phyloP scores from a whole-genome alignment of 78 protist species.

The Tieghemostelium lacteum region DNA sequence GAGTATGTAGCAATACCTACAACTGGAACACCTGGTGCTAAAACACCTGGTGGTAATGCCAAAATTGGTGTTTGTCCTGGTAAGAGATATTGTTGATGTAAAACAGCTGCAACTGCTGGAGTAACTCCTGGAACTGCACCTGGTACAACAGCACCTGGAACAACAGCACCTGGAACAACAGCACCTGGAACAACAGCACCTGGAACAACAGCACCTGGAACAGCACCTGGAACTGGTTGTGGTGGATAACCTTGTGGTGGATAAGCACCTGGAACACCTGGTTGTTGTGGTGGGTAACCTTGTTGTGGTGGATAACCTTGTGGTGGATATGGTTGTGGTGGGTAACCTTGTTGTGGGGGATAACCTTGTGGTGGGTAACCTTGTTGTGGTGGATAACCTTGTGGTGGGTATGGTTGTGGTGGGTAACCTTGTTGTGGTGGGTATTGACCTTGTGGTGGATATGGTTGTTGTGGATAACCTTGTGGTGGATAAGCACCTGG shows the following conservation, averaged over 20 bases:
- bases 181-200: slow-evolving; percentile 23
- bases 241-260: slow-evolving; percentile 62
- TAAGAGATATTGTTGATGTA: background rate
- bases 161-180: slow-evolving; percentile 21
- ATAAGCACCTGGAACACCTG: no score
- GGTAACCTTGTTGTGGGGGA: slow-evolving; percentile 33
- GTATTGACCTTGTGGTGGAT: slow-evolving; percentile 17
- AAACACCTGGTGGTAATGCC: background rate
- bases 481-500: slow-evolving; percentile 12
- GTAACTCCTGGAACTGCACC: slow-evolving; percentile 1
- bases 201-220: background rate
- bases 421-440: slow-evolving; percentile 23
- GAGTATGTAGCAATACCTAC: background rate
- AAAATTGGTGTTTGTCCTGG: background rate
- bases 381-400: slow-evolving; percentile 23
- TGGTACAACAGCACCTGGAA: slow-evolving; percentile 25
- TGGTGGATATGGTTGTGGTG: slow-evolving; percentile 26
- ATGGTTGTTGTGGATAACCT: slow-evolving; percentile 10
- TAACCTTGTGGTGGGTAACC: slow-evolving; percentile 6
- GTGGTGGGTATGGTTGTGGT: slow-evolving; percentile 1
- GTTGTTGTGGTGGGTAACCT: slow-evolving; percentile 62
- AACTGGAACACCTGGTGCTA: background rate
- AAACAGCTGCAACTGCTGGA: background rate
- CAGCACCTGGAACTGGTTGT: background rate
- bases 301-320: slow-evolving; percentile 44